Evolutionary conservation across 2,329 filamentous ascomycete species (phyloP).

Genomic region (Graphium sp.): DNA sequence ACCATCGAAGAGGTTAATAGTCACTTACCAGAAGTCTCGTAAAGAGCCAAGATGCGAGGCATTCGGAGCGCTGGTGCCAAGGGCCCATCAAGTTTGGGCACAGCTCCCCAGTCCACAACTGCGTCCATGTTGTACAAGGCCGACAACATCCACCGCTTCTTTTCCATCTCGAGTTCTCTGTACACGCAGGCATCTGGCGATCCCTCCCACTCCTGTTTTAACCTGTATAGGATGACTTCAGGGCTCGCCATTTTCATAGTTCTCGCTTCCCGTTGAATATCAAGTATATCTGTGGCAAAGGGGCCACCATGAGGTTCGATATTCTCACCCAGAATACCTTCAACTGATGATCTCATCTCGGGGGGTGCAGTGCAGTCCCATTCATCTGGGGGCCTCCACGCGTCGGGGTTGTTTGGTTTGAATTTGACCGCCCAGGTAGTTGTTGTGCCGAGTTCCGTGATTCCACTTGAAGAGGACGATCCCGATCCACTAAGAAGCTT

Average conservation of each 20-base stretch:
- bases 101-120: slow-evolving; percentile 8
- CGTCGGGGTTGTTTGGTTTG: slow-evolving; percentile 18
- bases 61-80: no score
- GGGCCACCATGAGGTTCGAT: slow-evolving; percentile 12
- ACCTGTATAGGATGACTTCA: slow-evolving; percentile 32
- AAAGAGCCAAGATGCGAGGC: slow-evolving; percentile 33
- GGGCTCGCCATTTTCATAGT: slow-evolving; percentile 36
- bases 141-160: slow-evolving; percentile 46
- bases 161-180: slow-evolving; percentile 33
- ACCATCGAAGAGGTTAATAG: no score
- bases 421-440: slow-evolving; percentile 11
- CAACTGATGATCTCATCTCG: slow-evolving; percentile 3
- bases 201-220: slow-evolving; percentile 32
- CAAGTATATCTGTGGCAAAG: slow-evolving; percentile 8
- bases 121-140: slow-evolving; percentile 30
- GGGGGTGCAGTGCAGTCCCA: slow-evolving; percentile 17
- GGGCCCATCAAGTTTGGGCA: no score
- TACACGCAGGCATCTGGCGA: slow-evolving; percentile 27
- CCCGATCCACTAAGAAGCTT: no score
- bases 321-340: slow-evolving; percentile 4
- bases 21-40: slow-evolving; percentile 31
- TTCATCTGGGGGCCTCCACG: slow-evolving; percentile 26
- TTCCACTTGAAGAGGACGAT: no score
- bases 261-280: slow-evolving; percentile 33
- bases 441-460: no score